A percentile compares a stretch with the other conserved stretches of the same genome.
phyloP scores from a whole-genome alignment of 169 alveolate species.

The Plasmodium sp. region DNA sequence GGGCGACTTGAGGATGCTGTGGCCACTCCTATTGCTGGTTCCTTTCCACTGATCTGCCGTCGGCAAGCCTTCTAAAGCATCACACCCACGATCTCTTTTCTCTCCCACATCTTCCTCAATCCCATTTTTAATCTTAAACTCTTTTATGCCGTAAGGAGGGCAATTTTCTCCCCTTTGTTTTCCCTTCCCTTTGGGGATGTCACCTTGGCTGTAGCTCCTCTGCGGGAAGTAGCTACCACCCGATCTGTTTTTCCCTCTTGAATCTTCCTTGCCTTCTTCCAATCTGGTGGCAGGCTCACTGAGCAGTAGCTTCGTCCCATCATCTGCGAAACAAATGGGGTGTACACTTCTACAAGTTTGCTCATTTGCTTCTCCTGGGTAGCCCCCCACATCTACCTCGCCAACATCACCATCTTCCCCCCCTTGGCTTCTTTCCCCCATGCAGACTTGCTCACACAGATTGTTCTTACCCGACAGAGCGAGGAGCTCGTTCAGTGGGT shows the following conservation, averaged over 20 bases:
- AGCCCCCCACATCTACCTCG: not conserved
- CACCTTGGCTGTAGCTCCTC: not conserved
- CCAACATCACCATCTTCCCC: not conserved
- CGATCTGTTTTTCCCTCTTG: not conserved
- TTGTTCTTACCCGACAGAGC: not conserved
- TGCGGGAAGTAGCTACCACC: not conserved
- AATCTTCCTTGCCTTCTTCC: not conserved
- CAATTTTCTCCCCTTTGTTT: not conserved
- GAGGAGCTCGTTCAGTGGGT: not conserved
- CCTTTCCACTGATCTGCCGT: not conserved
- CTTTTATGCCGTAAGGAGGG: not conserved
- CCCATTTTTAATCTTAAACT: not conserved
- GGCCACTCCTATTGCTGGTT: not conserved
- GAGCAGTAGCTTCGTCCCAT: not conserved
- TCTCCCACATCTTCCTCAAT: not conserved
- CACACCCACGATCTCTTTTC: not conserved
- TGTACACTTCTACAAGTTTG: not conserved
- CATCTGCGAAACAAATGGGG: not conserved
- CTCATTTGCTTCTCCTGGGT: not conserved
- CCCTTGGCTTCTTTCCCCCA: not conserved
- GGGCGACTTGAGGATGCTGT: not conserved
- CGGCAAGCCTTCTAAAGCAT: not conserved
- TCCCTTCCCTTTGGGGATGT: not conserved
- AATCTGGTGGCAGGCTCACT: not conserved
- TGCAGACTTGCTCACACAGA: not conserved